Evolutionary conservation across 805 yeast genomes (phyloP), one percentile per base, ranked within the genome.

Genomic region (Saturnispora gosingensis): DNA sequence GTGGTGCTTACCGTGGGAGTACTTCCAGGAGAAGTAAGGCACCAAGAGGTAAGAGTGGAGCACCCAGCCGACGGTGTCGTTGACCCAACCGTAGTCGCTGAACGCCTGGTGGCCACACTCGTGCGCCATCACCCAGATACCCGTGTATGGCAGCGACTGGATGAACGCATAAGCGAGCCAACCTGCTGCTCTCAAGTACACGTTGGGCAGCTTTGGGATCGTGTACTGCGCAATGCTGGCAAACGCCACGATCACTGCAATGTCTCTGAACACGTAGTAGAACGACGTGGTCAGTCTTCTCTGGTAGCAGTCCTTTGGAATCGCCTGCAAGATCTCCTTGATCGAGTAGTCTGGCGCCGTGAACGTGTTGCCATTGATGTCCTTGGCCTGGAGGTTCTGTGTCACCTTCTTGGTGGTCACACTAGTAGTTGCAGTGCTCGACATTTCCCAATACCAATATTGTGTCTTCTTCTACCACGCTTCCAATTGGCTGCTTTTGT

Each of bases 91-190:
- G 63, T 81, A 82, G 61, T 83, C 86, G 39, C 84, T 75, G 68
- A 88, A 88, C 22, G 95, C 95, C 59, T 81, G 84, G 67, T 87
- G 96, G 54, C 96, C 96, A 73, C 96, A 87, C 69, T 87, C 96
- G 68, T 87, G 96, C 49, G 95, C 93, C 70, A 87, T 64, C 47
- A 87, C 84, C 95, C 95, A 87, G 46, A 83, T 50, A 45, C 95
- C 95, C 30, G 89, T 82, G 53, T 82, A 82, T 54, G 84, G 78
- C 51, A 86, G 70, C 28, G 91, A 88, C 59, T 79, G 78, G 44
- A 70, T 62, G 50, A 74, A 62, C 18, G 80, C 67, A 62, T 84
- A 82, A 16, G 64, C 67, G 39, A 73, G 57, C 91, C 93, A 86
- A 46, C 78, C 76, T 7, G 70, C 64, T 53, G 76, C 75, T 56